Base-by-base conservation (phyloP, 106 monocot genomes). In the Iris macrosiphon region DNA sequence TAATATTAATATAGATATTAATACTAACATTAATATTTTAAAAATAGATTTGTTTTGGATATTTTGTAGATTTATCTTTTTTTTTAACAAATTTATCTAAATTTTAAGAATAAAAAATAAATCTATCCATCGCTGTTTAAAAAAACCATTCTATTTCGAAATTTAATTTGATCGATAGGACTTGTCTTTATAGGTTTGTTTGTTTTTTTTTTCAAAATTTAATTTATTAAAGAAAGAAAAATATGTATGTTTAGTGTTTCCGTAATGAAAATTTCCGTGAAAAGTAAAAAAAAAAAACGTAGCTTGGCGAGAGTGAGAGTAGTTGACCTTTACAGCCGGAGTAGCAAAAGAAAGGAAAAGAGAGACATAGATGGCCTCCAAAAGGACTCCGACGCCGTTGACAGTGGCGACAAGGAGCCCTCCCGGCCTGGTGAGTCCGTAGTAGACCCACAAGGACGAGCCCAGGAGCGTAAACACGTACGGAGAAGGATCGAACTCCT, bases 381-480 rank as follows among this genome's bases (percentile, higher is more conserved):
- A 15, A 6, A 61, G 48, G 31, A 60, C 22, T 3, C 81, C 81
- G 22, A 59, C 41, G 18, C 69, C 68, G 20, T 77, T 70, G 26
- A 83, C 65, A 0, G 73, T 73, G 53, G 60, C 61, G 32, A 81
- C 39, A 20, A 76, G 81, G n/a, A 71, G 33, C 16, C 67, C 78
- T 1, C 27, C 63, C 12, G 78, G 78, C 65, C 67, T 78, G 20
- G 52, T 70, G 41, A 75, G 15, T 4, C 74, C 83, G 38, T 83
- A 83, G 63, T 74, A 83, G 3, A 66, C 61, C 78, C 78, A 83
- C 3, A 83, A 49, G 2, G 74, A 75, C 14, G 78, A 70, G 65
- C 49, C 60, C 18, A 83, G 66, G 22, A 83, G 74, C 16, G 83
- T 71, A 16, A 69, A 53, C 8, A 66, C 52, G 58, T 83, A 83